A percentile compares a stretch with the other conserved stretches of the same genome.
Conservation (phyloP, 352 stramenopile species). For the Thalassiosira mediterranea region DNA sequence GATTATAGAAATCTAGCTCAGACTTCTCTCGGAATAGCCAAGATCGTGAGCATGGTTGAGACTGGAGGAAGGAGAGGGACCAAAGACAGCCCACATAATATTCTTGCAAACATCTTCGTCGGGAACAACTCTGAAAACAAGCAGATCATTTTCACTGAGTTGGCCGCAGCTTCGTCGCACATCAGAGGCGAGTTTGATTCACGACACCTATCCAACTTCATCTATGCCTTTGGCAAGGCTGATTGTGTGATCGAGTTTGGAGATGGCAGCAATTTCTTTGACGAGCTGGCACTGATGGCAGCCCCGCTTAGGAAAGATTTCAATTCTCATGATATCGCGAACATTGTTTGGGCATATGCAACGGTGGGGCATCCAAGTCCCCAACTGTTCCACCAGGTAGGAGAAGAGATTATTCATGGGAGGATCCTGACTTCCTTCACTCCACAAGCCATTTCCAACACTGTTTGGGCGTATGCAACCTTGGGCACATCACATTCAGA, state of each 20-base stretch:
- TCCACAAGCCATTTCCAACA: conserved; percentile 11
- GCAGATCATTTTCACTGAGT: conserved; percentile 7
- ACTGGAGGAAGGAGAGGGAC: background rate
- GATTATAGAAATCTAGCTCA: background rate
- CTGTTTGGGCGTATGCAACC: background rate
- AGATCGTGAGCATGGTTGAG: background rate
- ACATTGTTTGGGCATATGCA: conserved; percentile 9
- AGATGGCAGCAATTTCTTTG: conserved; percentile 8
- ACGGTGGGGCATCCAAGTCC: background rate
- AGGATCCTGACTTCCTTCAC: background rate
- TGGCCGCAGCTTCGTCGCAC: background rate
- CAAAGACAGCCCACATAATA: too few species aligned
- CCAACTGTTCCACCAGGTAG: too few species aligned
- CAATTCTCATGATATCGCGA: conserved; percentile 1
- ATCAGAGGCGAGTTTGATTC: conserved; percentile 11
- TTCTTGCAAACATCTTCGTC: conserved; percentile 5
- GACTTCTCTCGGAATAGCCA: background rate
- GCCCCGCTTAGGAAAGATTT: background rate
- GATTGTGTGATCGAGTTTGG: background rate
- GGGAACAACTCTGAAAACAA: conserved; percentile 17
- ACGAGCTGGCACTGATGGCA: background rate
- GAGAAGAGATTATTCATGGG: too few species aligned
- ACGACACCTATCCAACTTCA: conserved; percentile 5
- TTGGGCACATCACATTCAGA: background rate
- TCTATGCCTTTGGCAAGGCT: background rate